A percentile compares a stretch with the other conserved stretches of the same genome.
Conservation (phyloP, 148 eudicot genomes). For the Vaccinium corymbosum region DNA sequence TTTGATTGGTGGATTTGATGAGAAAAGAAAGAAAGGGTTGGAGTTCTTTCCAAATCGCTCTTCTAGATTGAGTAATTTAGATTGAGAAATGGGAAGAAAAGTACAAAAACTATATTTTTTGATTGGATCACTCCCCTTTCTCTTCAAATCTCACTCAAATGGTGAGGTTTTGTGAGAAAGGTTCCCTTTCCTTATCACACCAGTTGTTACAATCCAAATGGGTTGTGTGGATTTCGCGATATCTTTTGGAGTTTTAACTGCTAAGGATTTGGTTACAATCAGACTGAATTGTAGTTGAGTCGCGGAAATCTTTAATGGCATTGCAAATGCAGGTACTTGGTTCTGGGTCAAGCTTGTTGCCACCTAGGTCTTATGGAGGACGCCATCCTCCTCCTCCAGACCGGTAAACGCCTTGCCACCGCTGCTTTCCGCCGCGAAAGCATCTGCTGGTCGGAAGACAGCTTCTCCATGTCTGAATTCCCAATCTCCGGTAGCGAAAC, state of each 20-base stretch:
- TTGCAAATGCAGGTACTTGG: conserved; percentile 54
- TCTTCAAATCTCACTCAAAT: no score
- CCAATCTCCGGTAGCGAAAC: conserved; percentile 24
- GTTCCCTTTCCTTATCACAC: no score
- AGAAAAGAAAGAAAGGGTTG: no score
- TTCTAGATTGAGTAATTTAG: no score
- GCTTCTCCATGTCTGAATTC: conserved; percentile 52
- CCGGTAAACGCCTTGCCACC: conserved; percentile 85
- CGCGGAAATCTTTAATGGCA: conserved; percentile 6
- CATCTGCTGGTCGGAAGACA: conserved; percentile 79
- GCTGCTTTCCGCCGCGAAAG: conserved; percentile 92
- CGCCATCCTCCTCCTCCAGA: conserved; percentile 87
- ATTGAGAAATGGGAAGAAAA: no score
- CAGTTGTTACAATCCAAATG: no score
- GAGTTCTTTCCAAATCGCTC: no score
- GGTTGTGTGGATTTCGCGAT: not conserved
- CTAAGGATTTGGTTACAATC: not conserved
- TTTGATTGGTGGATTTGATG: no score
- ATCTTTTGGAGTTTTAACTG: not conserved
- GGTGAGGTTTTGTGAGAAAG: no score
- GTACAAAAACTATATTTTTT: no score
- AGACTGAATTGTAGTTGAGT: conserved; percentile 11
- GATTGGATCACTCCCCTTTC: no score
- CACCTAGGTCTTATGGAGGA: conserved; percentile 94
- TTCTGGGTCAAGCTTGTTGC: conserved; percentile 92